phyloP scores from a whole-genome alignment of 176 grass and related monocot species.

The Juncus effusus region DNA sequence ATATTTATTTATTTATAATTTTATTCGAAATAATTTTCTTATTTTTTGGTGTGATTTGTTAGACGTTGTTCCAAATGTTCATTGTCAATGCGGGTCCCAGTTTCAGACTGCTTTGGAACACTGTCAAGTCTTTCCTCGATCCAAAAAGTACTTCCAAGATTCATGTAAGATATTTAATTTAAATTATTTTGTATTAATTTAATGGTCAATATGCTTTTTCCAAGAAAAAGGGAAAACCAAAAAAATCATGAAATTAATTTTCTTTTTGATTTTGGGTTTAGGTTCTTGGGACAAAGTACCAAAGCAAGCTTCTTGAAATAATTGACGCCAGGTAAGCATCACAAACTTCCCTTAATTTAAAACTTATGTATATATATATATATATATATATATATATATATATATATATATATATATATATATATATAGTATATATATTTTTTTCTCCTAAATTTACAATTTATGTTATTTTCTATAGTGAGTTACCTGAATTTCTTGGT shows the following conservation, averaged over 20 bases:
- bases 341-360: too few relatives aligned
- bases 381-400: background rate
- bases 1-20: background rate
- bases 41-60: constrained; percentile 21
- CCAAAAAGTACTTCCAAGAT: constrained; percentile 98
- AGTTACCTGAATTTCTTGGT: constrained; percentile 30
- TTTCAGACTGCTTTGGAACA: constrained; percentile 87
- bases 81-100: constrained; percentile 94
- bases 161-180: constrained; percentile 57
- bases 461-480: constrained; percentile 18
- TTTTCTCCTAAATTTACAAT: background rate
- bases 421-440: constrained; percentile 12
- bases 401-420: background rate
- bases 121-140: constrained; percentile 87
- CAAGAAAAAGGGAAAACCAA: background rate
- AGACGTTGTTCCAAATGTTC: constrained; percentile 96
- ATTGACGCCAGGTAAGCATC: constrained; percentile 62
- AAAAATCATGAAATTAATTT: background rate
- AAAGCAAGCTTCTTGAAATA: constrained; percentile 83
- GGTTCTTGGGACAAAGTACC: constrained; percentile 93
- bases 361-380: too few relatives aligned
- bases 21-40: constrained; percentile 1
- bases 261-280: constrained; percentile 31
- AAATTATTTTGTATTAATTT: constrained; percentile 1
- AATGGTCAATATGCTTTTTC: background rate